A percentile compares a stretch with the other conserved stretches of the same genome.
Evolutionary conservation across 164 flowering plant genomes (phyloP).

Genomic region (Houttuynia cordata): DNA sequence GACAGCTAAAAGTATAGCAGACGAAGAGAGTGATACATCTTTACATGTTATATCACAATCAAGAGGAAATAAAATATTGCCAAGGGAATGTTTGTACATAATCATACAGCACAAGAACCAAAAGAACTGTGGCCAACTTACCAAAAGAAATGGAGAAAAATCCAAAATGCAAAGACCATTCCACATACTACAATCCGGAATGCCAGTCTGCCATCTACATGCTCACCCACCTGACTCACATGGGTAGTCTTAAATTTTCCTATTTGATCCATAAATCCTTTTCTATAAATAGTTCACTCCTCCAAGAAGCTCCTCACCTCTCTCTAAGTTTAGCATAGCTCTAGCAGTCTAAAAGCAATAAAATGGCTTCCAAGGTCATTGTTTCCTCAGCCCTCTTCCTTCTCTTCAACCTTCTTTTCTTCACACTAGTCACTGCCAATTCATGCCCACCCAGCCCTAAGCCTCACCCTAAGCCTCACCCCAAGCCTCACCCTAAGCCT

Average conservation of each 20-base stretch:
- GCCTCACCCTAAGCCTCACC: slow-evolving; percentile 2
- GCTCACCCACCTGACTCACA: slow-evolving; percentile 11
- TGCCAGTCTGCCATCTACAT: slow-evolving; percentile 3
- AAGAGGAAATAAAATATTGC: too few species aligned
- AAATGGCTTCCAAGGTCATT: slow-evolving; percentile 5
- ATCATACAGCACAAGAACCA: not conserved
- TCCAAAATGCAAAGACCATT: not conserved
- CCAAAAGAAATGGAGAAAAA: not conserved
- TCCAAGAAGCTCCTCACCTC: not conserved
- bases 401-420: slow-evolving; percentile 44
- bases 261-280: not conserved
- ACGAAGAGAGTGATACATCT: not conserved
- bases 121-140: not conserved
- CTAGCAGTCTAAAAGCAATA: not conserved
- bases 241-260: slow-evolving; percentile 5
- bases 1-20: not conserved
- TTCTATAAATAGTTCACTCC: not conserved
- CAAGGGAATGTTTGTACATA: not conserved
- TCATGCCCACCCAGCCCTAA: slow-evolving; percentile 29
- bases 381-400: slow-evolving; percentile 27
- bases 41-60: not conserved
- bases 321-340: not conserved
- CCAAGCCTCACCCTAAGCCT: not conserved
- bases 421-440: slow-evolving; percentile 30
- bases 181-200: not conserved